Evolutionary conservation across 2,329 filamentous ascomycete species (phyloP), one percentile per base, ranked within the genome.

Genomic region (Xylariaceae sp.): DNA sequence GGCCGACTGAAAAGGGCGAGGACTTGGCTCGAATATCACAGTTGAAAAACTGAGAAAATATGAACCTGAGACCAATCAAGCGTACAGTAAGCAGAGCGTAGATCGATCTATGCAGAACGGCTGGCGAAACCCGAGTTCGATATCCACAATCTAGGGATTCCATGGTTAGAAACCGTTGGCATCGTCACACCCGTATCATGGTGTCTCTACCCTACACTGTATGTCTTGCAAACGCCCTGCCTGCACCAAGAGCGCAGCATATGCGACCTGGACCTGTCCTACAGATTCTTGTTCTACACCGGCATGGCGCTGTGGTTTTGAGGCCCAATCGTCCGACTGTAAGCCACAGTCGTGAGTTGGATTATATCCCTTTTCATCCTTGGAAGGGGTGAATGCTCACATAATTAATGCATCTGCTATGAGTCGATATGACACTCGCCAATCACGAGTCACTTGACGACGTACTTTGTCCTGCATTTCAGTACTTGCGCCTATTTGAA

Each of bases 181-280:
- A 57, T 50, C 45, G 62, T 64, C 62, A 59, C 58, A 57, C 62
- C 62, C 64, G 64, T 51, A 51, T 34, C 57, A 66, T 59, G 59
- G 62, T 61, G 57, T 54, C 56, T 64, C 59, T 52, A 56, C 54
- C 59, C 62, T 59, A 62, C 59, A 63, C 61, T 65, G 64, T 62
- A 66, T 64, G 62, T 62, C 62, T 63, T 60, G 62, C 60, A 56
- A 62, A 60, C 45, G 52, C 45, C 53, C 58, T 59, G 58, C 58
- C 39, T 58, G 49, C 53, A 56, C 45, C 55, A 50, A 53, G 58
- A 55, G 67, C 67, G 69, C 57, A 62, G 49, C 63, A 60, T 62
- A 71, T 72, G 69, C 69, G 68, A 65, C 68, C 68, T 61, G 66
- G 66, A 62, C 65, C 23, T 49, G 15, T 18, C 17, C 47, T 49